Conservation (phyloP, 208 protist genomes). For the Zelonia costaricensis region DNA sequence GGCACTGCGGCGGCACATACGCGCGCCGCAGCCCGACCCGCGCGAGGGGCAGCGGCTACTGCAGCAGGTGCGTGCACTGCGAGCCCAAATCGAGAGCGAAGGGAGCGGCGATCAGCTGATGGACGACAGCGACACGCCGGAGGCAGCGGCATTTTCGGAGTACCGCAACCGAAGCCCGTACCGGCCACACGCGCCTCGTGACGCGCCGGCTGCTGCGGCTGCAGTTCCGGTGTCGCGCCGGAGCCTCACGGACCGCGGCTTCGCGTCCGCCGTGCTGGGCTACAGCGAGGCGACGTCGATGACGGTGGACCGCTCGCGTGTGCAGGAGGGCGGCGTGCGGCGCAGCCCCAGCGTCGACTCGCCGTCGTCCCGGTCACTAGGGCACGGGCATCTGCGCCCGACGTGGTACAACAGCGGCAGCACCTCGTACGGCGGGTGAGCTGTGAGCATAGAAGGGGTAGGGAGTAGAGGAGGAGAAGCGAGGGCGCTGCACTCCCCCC, state of each 20-base stretch:
- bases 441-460: too few relatives aligned
- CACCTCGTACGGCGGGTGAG: not conserved
- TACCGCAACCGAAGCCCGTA: too few relatives aligned
- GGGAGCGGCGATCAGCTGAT: not conserved
- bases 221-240: not conserved
- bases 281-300: not conserved
- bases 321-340: too few relatives aligned
- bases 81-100: conserved; percentile 13
- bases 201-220: too few relatives aligned
- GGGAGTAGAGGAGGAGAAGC: too few relatives aligned
- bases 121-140: not conserved
- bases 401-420: too few relatives aligned
- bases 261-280: not conserved
- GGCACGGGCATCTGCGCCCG: not conserved
- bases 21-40: conserved; percentile 19
- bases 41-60: conserved; percentile 36
- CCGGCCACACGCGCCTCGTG: too few relatives aligned
- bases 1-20: conserved; percentile 36
- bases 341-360: not conserved
- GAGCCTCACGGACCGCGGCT: not conserved
- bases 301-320: too few relatives aligned
- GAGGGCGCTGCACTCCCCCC: too few relatives aligned
- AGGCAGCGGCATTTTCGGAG: too few relatives aligned
- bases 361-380: not conserved
- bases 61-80: conserved; percentile 34